These are phyloP conservation scores for Gynostemma pentaphyllum DNA, from an alignment of 306 rosid genomes.

Conservation along the genomic window DNA sequence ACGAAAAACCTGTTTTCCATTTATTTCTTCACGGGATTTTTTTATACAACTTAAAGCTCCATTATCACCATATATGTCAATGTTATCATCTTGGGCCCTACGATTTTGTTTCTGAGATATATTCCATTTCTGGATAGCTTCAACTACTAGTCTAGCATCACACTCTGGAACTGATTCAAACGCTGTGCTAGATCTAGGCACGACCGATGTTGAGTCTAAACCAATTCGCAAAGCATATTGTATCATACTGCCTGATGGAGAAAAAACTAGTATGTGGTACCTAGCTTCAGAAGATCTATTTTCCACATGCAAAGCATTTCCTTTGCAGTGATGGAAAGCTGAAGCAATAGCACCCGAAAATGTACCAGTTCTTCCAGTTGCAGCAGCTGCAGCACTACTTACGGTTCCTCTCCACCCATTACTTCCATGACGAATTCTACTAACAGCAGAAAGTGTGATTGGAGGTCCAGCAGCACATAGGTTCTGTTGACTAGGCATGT, in stretches of 20 bases:
- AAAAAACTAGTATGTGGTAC: slow-evolving; percentile 63
- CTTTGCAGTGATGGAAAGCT: slow-evolving; percentile 50
- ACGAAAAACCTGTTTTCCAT: slow-evolving; percentile 22
- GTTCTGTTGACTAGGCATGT: slow-evolving; percentile 41
- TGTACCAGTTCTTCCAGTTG: slow-evolving; percentile 54
- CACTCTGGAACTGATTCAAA: slow-evolving; percentile 41
- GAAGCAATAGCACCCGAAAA: slow-evolving; percentile 80
- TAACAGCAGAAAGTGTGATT: slow-evolving; percentile 63
- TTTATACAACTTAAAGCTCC: slow-evolving; percentile 49
- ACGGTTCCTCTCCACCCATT: slow-evolving; percentile 88
- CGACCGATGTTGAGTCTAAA: slow-evolving; percentile 26
- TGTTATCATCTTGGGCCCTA: slow-evolving; percentile 54
- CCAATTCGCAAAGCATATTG: slow-evolving; percentile 55
- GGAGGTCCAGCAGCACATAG: slow-evolving; percentile 47
- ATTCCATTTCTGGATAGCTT: slow-evolving; percentile 88
- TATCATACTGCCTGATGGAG: slow-evolving; percentile 75
- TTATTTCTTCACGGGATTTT: slow-evolving; percentile 44
- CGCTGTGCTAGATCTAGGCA: slow-evolving; percentile 35
- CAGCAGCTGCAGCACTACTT: slow-evolving; percentile 93
- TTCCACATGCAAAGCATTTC: slow-evolving; percentile 32
- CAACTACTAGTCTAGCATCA: slow-evolving; percentile 65
- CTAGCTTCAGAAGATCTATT: slow-evolving; percentile 41
- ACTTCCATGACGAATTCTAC: slow-evolving; percentile 71
- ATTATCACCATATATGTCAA: slow-evolving; percentile 88
- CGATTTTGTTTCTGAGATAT: slow-evolving; percentile 66